These are phyloP conservation scores for Venturia oleaginea DNA, from an alignment of 2,329 filamentous ascomycete genomes.

Conservation along the genomic window DNA sequence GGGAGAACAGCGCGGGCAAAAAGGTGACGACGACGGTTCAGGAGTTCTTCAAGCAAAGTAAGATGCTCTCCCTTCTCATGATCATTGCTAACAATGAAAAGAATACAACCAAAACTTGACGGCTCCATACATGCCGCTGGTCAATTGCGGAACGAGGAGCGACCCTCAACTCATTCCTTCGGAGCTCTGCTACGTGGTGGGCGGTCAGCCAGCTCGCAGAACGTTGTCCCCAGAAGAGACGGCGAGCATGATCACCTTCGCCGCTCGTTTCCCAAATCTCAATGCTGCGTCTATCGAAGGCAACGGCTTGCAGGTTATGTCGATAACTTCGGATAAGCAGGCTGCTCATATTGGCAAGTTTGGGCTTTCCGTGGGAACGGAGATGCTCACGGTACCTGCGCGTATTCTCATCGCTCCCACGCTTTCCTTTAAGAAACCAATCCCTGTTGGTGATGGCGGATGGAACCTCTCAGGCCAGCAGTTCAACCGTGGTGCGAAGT, in stretches of 20 bases:
- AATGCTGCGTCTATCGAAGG: slow-evolving; percentile 60
- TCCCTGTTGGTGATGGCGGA: slow-evolving; percentile 40
- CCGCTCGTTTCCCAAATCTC: slow-evolving; percentile 54
- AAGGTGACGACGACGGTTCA: slow-evolving; percentile 1
- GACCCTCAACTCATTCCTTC: slow-evolving; percentile 57
- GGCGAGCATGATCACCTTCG: slow-evolving; percentile 60
- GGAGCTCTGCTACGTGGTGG: slow-evolving; percentile 54
- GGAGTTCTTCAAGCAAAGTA: slow-evolving; percentile 12
- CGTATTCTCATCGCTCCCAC: slow-evolving; percentile 55
- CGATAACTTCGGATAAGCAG: slow-evolving; percentile 38
- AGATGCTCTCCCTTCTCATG: neutral
- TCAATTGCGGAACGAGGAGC: slow-evolving; percentile 54
- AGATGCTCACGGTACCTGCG: slow-evolving; percentile 62
- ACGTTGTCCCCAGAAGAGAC: slow-evolving; percentile 55
- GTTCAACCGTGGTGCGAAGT: slow-evolving; percentile 4
- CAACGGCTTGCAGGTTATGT: slow-evolving; percentile 49
- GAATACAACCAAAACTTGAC: slow-evolving; percentile 7
- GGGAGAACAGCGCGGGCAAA: neutral
- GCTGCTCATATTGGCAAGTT: slow-evolving; percentile 43
- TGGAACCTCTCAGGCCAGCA: slow-evolving; percentile 55
- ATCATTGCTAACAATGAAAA: neutral
- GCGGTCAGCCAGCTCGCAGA: slow-evolving; percentile 54
- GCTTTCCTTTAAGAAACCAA: slow-evolving; percentile 46
- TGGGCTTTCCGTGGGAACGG: slow-evolving; percentile 51
- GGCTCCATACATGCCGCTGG: slow-evolving; percentile 13